Base-by-base conservation (phyloP, 441 rosid species). In the Populus hybrid region DNA sequence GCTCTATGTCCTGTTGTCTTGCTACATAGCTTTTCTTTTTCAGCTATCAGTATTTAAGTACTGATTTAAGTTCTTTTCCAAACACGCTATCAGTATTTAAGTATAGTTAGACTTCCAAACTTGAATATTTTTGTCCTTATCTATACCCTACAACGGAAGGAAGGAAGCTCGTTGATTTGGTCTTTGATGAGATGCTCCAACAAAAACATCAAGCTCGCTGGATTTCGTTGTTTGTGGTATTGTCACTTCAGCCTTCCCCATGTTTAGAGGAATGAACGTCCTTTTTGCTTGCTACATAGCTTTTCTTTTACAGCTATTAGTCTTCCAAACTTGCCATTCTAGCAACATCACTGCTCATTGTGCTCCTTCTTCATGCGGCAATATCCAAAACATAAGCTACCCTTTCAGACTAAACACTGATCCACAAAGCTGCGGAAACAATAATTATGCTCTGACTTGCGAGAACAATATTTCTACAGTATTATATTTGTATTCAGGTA, bases 341-440 rank as follows among this genome's bases (percentile, higher is more conserved):
- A 53, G 10, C 4, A 45, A 4, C 8, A 14, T 1, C 23, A 20
- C 14, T 2, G 7, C 12, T 36, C 40, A 3, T 0, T 77, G 79
- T 40, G 1, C 74, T 0, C 45, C 76, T 28, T 78, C 76, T 67
- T 78, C 76, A 4, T 78, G 76, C 9, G 76, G 76, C 68, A 66
- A 26, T 20, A 33, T 75, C 11, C 10, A 4, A 0, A 82, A 72
- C 33, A 76, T 82, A 7, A 75, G 18, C 2, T 59, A 24, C 40
- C 77, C 84, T 2, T 82, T 82, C 59, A 72, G 81, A 2, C 23
- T 82, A 10, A 2, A 6, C 9, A 35, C 79, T 11, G 74, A 82
- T 35, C 82, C 82, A 0, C n/a, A 31, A 61, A 14, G 38, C 8
- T 82, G 81, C 7, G 82, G 82, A 4, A 1, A 75, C 11, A 14